Evolutionary conservation across 768 basidiomycete genomes (phyloP).

Genomic region (Calocybe indica): DNA sequence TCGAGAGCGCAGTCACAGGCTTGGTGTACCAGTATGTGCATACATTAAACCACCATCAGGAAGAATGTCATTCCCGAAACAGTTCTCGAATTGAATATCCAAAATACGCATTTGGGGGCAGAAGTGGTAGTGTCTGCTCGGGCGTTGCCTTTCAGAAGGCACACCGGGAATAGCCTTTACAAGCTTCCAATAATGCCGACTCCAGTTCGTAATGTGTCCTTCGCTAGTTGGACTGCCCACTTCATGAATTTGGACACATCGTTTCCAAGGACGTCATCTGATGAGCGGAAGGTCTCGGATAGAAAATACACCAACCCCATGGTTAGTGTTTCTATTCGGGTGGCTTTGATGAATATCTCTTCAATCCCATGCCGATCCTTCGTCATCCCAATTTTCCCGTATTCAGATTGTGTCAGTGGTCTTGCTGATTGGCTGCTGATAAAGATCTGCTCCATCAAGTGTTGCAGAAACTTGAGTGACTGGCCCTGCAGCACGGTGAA

Average conservation of each 20-base stretch:
- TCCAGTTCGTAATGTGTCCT: slow-evolving; percentile 61
- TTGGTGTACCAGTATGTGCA: slow-evolving; percentile 60
- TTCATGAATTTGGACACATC: slow-evolving; percentile 39
- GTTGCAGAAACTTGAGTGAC: slow-evolving; percentile 60
- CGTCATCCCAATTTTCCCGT: slow-evolving; percentile 19
- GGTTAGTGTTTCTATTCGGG: slow-evolving; percentile 57
- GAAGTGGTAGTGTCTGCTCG: slow-evolving; percentile 61
- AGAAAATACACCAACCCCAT: slow-evolving; percentile 78
- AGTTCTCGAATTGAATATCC: slow-evolving; percentile 73
- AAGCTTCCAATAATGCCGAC: slow-evolving; percentile 45
- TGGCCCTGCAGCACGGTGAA: slow-evolving; percentile 69
- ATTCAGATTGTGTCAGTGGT: slow-evolving; percentile 32
- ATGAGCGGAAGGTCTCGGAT: slow-evolving; percentile 27
- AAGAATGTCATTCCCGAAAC: not conserved
- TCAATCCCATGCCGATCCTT: slow-evolving; percentile 61
- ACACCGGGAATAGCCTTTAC: slow-evolving; percentile 8
- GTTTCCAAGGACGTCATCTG: slow-evolving; percentile 15
- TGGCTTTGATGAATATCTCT: slow-evolving; percentile 73
- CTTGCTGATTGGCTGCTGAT: slow-evolving; percentile 69
- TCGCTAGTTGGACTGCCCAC: slow-evolving; percentile 66
- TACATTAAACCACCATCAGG: not conserved
- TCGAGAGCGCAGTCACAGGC: slow-evolving; percentile 39
- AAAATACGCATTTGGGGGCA: slow-evolving; percentile 75
- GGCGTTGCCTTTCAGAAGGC: slow-evolving; percentile 64
- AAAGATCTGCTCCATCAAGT: slow-evolving; percentile 65